Evolutionary conservation across 2,329 filamentous ascomycete species (phyloP).

Genomic region (Alternaria gaisen): DNA sequence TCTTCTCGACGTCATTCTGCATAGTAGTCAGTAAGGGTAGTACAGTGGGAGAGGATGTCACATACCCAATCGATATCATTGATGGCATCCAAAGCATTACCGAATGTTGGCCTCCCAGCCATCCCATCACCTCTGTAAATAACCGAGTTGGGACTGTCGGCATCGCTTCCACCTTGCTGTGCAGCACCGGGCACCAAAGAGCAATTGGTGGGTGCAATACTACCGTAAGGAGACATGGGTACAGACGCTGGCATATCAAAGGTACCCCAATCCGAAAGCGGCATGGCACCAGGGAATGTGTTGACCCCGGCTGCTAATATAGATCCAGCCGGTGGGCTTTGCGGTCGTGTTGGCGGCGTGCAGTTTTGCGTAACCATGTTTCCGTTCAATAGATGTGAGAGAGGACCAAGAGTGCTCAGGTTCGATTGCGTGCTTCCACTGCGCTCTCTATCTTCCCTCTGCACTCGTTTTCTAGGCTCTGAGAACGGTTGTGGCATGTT

Average conservation of each 20-base stretch:
- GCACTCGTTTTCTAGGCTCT: slow-evolving; percentile 33
- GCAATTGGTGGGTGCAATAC: slow-evolving; percentile 1
- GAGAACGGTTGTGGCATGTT: slow-evolving; percentile 49
- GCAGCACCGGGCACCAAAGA: neutral
- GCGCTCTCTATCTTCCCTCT: slow-evolving; percentile 10
- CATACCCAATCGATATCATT: slow-evolving; percentile 73
- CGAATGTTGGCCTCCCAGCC: slow-evolving; percentile 9
- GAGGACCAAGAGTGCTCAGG: neutral
- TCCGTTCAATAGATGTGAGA: slow-evolving; percentile 3
- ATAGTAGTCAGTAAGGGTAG: slow-evolving; percentile 5
- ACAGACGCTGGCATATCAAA: slow-evolving; percentile 26
- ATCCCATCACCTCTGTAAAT: slow-evolving; percentile 4
- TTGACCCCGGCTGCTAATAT: slow-evolving; percentile 9
- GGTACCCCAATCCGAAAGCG: slow-evolving; percentile 36
- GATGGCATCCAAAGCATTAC: slow-evolving; percentile 36
- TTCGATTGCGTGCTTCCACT: slow-evolving; percentile 14
- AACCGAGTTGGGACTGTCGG: slow-evolving; percentile 7
- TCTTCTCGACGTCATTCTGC: slow-evolving; percentile 58
- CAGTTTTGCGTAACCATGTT: slow-evolving; percentile 5
- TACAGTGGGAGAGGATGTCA: slow-evolving; percentile 18
- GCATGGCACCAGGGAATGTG: slow-evolving; percentile 35
- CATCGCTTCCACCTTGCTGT: slow-evolving; percentile 7
- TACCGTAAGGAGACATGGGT: neutral
- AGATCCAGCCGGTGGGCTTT: slow-evolving; percentile 2
- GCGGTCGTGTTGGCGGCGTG: slow-evolving; percentile 11